Percentiles rank a stretch among this genome's conserved stretches.
Evolutionary conservation across 2,329 filamentous ascomycete genomes (phyloP).

Genomic region (Chaetomium strumarium): DNA sequence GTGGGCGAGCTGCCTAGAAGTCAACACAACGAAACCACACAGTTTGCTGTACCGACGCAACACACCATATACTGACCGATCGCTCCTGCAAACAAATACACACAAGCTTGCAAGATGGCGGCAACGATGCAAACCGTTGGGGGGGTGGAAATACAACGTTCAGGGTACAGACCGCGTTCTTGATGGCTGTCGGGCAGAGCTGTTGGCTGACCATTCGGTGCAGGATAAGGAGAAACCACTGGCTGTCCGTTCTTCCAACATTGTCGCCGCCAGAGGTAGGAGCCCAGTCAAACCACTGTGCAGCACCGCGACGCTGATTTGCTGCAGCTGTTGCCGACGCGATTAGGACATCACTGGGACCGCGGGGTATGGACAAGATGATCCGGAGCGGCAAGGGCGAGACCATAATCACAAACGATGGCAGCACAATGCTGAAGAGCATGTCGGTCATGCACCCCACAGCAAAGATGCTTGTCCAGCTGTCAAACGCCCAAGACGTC

Average conservation of each 20-base stretch:
- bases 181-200: slow-evolving; percentile 26
- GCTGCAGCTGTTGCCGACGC: slow-evolving; percentile 85
- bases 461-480: slow-evolving; percentile 97
- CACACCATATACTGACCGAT: neutral
- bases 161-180: slow-evolving; percentile 37
- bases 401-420: slow-evolving; percentile 99
- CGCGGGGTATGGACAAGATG: slow-evolving; percentile 99
- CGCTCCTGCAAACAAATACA: neutral
- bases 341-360: slow-evolving; percentile 91
- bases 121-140: slow-evolving; percentile 39
- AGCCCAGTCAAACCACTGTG: neutral
- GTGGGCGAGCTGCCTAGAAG: slow-evolving; percentile 24
- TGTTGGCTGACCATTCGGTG: slow-evolving; percentile 25
- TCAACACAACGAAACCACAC: slow-evolving; percentile 10
- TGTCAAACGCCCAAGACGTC: slow-evolving; percentile 95
- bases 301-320: slow-evolving; percentile 5
- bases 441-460: slow-evolving; percentile 99
- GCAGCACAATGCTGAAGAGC: slow-evolving; percentile 97
- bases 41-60: slow-evolving; percentile 9
- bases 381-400: slow-evolving; percentile 95
- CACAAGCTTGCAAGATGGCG: slow-evolving; percentile 33
- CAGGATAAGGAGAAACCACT: slow-evolving; percentile 96
- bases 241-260: slow-evolving; percentile 93
- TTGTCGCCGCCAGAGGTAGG: slow-evolving; percentile 89
- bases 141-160: slow-evolving; percentile 49